Evolutionary conservation across 164 flowering plant genomes (phyloP).

Genomic region (Platanus orientalis): DNA sequence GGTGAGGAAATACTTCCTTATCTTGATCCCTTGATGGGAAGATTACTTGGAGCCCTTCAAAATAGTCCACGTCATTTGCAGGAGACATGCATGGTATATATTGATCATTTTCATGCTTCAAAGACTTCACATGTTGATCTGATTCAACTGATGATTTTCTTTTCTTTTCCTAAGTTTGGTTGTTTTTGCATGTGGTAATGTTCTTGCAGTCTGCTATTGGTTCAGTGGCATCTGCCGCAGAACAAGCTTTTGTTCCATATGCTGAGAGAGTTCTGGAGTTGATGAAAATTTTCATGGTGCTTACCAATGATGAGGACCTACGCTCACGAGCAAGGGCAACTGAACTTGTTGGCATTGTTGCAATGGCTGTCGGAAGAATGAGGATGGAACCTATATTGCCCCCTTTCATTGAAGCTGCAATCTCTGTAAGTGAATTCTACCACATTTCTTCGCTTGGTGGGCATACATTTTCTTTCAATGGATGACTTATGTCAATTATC

Average conservation of each 20-base stretch:
- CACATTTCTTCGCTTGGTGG: conserved; percentile 1
- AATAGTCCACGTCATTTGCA: conserved; percentile 84
- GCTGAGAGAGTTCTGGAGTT: conserved; percentile 90
- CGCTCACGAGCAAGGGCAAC: conserved; percentile 93
- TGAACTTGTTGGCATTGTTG: conserved; percentile 91
- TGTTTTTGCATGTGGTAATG: conserved; percentile 6
- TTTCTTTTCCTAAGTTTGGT: not conserved
- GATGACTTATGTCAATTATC: conserved; percentile 5
- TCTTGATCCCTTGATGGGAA: conserved; percentile 84
- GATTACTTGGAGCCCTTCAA: conserved; percentile 77
- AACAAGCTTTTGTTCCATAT: conserved; percentile 86
- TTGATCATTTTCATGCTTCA: not conserved
- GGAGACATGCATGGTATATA: conserved; percentile 92
- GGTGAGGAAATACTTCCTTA: conserved; percentile 89
- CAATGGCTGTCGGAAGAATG: conserved; percentile 85
- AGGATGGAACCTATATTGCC: conserved; percentile 88
- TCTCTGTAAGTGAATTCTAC: conserved; percentile 44
- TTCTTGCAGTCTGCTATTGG: conserved; percentile 93
- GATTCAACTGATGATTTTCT: not conserved
- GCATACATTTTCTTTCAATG: not conserved
- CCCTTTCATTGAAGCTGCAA: conserved; percentile 93
- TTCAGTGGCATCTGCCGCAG: conserved; percentile 96
- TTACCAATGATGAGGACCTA: conserved; percentile 89
- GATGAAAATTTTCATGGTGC: conserved; percentile 92
- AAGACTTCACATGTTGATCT: not conserved